Evolutionary conservation across 2,329 filamentous ascomycete genomes (phyloP), one percentile per base, ranked within the genome.

Genomic region (Colletotrichum lindemuthianum): DNA sequence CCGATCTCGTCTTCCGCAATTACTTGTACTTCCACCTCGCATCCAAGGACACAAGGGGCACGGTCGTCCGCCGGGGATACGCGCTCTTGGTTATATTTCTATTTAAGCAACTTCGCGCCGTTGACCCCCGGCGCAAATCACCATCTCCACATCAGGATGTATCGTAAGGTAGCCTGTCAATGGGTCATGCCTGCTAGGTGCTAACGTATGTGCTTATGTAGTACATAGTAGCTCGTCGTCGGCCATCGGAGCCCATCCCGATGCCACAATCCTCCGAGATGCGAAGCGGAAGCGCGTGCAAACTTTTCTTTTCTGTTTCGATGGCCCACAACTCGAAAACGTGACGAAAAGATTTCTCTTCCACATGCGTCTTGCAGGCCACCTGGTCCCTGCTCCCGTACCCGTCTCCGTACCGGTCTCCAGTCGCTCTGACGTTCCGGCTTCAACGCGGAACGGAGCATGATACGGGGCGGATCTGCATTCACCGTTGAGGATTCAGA

Each of bases 91-190:
- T 48, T 12, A 52, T 57, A 65, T 45, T 59, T 56, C 52, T 44
- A 43, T 51, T 41, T 16, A 10, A n/a, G 12, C 41, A 43, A 43
- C 13, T 13, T 15, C 15, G 58, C 58, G 59, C 63, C 58, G 58
- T 45, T 39, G 48, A 40, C 63, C 63, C 63, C 63, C 51, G 51
- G 63, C 63, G 63, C 63, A 65, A 65, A 65, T 65, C 63, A 65
- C 32, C 8, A 36, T 63, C 58, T 45, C 58, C 63, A 65, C 47
- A 65, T 15, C 24, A 24, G 24, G 24, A 24, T 24, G 16, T 43
- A 43, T 4, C 24, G 24, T 24, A 24, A 24, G 24, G 24, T 24
- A 24, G 24, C 24, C 24, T 54, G 51, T 16, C 39, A 32, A 33
- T 54, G 51, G 39, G 24, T 24, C 24, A 24, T 24, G 24, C 24